Evolutionary conservation across 2,329 filamentous ascomycete species (phyloP).

Genomic region (Chaetomiaceae sp.): DNA sequence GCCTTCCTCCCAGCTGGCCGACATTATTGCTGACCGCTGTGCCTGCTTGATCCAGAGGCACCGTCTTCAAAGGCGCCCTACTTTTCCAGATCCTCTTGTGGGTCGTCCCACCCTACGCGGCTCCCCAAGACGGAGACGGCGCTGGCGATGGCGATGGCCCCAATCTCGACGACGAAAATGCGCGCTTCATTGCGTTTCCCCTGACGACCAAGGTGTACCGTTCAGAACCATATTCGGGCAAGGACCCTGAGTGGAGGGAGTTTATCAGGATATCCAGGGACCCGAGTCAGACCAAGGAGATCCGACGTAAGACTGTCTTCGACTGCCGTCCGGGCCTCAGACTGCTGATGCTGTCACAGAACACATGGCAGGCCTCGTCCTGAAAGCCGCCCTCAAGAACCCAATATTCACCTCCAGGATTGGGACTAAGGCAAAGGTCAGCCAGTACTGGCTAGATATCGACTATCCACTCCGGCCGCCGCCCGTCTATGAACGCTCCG

Average conservation of each 20-base stretch:
- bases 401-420: conserved; percentile 40
- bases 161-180: conserved; percentile 40
- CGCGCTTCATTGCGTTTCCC: conserved; percentile 57
- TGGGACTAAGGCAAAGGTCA: conserved; percentile 44
- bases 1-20: background rate
- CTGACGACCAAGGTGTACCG: conserved; percentile 50
- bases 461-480: conserved; percentile 57
- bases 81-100: conserved; percentile 34
- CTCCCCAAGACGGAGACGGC: conserved; percentile 20
- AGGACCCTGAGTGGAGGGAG: conserved; percentile 59
- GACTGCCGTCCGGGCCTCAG: background rate
- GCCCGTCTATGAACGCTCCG: conserved; percentile 54
- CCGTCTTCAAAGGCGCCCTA: conserved; percentile 29
- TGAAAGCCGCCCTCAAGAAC: conserved; percentile 39
- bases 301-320: conserved; percentile 39
- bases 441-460: conserved; percentile 56
- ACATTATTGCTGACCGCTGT: conserved; percentile 3
- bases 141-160: too few relatives aligned
- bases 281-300: conserved; percentile 40
- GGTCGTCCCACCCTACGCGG: conserved; percentile 29
- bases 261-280: conserved; percentile 58
- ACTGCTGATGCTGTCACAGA: conserved; percentile 31
- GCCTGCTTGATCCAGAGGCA: background rate
- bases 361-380: conserved; percentile 42
- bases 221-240: conserved; percentile 48